Base-by-base conservation (phyloP, 768 basidiomycete species). In the Tricholoma hemisulphureum region DNA sequence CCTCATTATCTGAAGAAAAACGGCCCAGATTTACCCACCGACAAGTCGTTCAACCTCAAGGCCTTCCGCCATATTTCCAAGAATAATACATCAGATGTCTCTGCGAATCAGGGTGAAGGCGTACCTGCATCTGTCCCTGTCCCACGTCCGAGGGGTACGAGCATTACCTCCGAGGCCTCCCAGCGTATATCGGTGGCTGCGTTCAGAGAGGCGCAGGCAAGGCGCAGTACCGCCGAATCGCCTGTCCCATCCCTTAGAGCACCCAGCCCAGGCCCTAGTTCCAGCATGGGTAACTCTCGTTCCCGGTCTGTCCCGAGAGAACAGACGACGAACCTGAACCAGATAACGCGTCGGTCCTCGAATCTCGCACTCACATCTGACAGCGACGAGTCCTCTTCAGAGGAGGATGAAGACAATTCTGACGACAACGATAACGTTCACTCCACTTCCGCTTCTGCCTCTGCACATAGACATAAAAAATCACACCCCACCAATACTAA, bases 131-230 rank as follows among this genome's bases (percentile, higher is more conserved):
- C n/a, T n/a, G n/a, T n/a, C n/a, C n/a, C n/a, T n/a, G 71, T 76
- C 10, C 74, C 80, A 18, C 81, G 86, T 1, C 81, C 84, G 14
- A 80, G 89, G 62, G 83, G 78, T 20, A 73, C 76, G 43, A 87
- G 87, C 69, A 63, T 77, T 59, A 79, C 81, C 16, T 87, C 87
- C 3, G 86, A 89, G 37, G 76, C 83, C 5, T 85, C 85, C 1
- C 89, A 89, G 60, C 82, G 88, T 53, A 91, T 92, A 23, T 88
- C 88, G 7, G 86, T 92, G 29, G 90, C 88, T 2, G 90, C 90
- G 2, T 92, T 92, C 67, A 83, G 87, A 54, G 89, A 91, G 74
- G 88, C 82, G 18, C 87, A 89, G 56, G 86, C 88, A 4, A 75
- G 88, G 39, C 78, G 86, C 49, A 85, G 85, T 61, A 70, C 77